phyloP scores from a whole-genome alignment of 495 filamentous ascomycete genomes.

The Cladorrhinum samala region DNA sequence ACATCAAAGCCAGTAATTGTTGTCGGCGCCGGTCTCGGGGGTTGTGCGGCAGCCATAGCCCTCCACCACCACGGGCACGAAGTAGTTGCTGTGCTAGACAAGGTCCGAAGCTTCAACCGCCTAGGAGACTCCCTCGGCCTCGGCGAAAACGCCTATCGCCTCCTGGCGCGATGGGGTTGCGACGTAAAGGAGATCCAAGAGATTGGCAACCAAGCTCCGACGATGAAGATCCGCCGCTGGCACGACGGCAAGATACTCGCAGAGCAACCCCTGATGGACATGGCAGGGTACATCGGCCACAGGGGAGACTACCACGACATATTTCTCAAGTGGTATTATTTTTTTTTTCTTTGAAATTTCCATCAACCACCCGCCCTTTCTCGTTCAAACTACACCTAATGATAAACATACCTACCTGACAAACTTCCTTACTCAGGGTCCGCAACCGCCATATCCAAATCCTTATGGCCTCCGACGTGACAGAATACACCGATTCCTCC shows the following conservation, averaged over 20 bases:
- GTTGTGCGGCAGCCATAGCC: conserved; percentile 47
- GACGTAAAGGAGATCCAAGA: conserved; percentile 30
- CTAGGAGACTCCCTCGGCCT: conserved; percentile 48
- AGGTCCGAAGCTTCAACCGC: conserved; percentile 41
- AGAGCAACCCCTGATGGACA: conserved; percentile 50
- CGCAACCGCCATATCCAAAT: conserved; percentile 43
- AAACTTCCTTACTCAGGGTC: conserved; percentile 19
- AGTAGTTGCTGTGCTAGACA: conserved; percentile 44
- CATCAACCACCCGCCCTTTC: no score
- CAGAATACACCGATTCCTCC: conserved; percentile 39
- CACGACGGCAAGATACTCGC: conserved; percentile 47
- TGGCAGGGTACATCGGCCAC: conserved; percentile 50
- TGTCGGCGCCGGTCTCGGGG: conserved; percentile 50
- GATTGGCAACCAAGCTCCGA: conserved; percentile 48
- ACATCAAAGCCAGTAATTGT: conserved; percentile 35
- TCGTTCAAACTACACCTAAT: no score
- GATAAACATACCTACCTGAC: no score
- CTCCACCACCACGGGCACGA: conserved; percentile 47
- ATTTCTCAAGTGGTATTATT: conserved; percentile 37
- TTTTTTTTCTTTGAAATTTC: neutral
- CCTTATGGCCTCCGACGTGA: conserved; percentile 42
- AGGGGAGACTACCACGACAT: conserved; percentile 48
- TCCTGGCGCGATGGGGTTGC: conserved; percentile 45
- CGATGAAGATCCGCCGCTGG: conserved; percentile 50
- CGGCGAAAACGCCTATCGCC: conserved; percentile 46